Percentiles rank a stretch among this genome's conserved stretches.
Evolutionary conservation across 192 early-diverging fungal genomes (phyloP).

Genomic region (Backusella sp.): DNA sequence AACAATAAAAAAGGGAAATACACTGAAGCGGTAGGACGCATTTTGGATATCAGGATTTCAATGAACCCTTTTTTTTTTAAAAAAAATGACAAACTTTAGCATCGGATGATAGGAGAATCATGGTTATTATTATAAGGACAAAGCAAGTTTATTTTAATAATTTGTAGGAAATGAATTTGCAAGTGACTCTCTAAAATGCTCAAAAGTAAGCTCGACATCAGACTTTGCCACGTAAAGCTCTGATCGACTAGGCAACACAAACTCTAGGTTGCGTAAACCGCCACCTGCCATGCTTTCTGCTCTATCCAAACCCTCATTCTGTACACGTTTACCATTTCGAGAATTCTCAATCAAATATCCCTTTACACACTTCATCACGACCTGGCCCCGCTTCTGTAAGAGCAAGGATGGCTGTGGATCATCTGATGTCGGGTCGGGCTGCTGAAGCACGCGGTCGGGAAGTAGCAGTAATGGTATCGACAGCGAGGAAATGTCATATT

Average conservation of each 20-base stretch:
- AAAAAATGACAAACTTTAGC: too few relatives aligned
- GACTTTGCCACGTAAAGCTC: constrained; percentile 6
- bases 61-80: too few relatives aligned
- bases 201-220: constrained; percentile 41
- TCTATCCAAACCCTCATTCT: constrained; percentile 42
- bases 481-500: constrained; percentile 62
- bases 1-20: too few relatives aligned
- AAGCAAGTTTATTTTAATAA: constrained; percentile 23
- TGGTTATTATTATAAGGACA: too few relatives aligned
- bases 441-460: constrained; percentile 40
- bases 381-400: constrained; percentile 44
- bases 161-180: constrained; percentile 45
- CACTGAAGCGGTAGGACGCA: too few relatives aligned
- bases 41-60: too few relatives aligned
- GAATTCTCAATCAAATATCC: constrained; percentile 57
- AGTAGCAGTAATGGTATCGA: constrained; percentile 68
- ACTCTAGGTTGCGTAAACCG: constrained; percentile 48
- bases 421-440: constrained; percentile 22
- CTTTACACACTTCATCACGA: constrained; percentile 50
- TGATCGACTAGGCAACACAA: constrained; percentile 44
- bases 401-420: constrained; percentile 27
- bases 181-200: constrained; percentile 43
- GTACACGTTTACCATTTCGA: constrained; percentile 41
- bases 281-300: constrained; percentile 24
- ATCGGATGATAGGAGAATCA: not conserved